Evolutionary conservation across 805 yeast species (phyloP), one percentile per base, ranked within the genome.

Genomic region (Candida caryicola): DNA sequence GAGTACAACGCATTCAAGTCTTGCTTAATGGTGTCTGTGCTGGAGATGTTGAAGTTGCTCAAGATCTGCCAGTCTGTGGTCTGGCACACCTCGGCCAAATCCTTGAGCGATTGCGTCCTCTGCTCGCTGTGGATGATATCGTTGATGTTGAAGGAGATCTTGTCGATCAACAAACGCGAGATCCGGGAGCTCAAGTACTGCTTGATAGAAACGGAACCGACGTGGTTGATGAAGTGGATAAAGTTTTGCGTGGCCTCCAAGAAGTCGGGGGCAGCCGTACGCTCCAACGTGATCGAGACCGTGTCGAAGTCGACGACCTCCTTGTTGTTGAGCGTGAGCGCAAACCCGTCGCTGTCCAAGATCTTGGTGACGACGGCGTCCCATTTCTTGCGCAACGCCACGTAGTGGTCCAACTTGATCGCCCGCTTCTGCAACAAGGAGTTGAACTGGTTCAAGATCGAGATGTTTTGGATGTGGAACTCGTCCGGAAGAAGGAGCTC

Each of bases 121-220:
- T 40, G 34, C 9, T 44, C 41, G 16, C 49, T 40, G 12, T 55
- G 43, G 18, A 60, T 51, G 7, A 56, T 33, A 2, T 31, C 32
- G 15, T 49, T 48, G 36, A 66, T 62, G 39, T 60, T 61, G 26
- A 57, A 57, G 2, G 70, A 59, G 12, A 66, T 53, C 8, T 43
- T 46, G 13, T 53, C 51, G 14, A 56, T 60, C 27, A 67, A 47
- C 32, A 46, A 43, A 36, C 52, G 55, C 23, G 67, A 60, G 4
- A 66, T 47, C 37, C 56, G 55, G 10, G 60, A 49, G 37, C 51
- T 52, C 37, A 51, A 57, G 29, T 42, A 59, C 23, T 54, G 51
- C 23, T 55, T 61, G 31, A 64, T 40, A 1, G 52, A 32, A 3
- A 37, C 50, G 17, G 54, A 41, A 18, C 49, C 39, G 13, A 63